Base-by-base conservation (phyloP, 1,284 basidiomycete genomes). In the Marasmius tenuissimus region DNA sequence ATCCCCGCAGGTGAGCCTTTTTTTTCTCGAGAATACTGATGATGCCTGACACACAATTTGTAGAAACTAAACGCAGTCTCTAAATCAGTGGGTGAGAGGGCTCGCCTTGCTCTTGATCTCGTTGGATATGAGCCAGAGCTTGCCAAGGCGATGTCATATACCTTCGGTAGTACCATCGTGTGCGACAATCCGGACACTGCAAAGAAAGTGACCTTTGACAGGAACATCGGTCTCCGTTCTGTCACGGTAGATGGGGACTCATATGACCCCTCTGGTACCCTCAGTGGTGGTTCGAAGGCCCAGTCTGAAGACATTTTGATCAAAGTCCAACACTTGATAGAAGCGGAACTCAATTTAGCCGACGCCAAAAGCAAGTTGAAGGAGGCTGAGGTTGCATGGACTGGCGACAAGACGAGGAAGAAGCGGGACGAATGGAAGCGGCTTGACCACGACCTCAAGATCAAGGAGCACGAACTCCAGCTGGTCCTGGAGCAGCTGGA, bases 161-260 rank as follows among this genome's bases (percentile, higher is more conserved):
- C 98, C 9, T 99, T 99, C 73, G 93, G 94, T 60, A 91, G 94
- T 71, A 96, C 94, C 1, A 84, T 99, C 64, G 88, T 99, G 71
- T 98, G 96, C 73, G 88, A 91, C 50, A 95, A 97, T 71, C 88
- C 96, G 3, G 88, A 90, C 35, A 86, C 95, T 0, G 97, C 97
- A 8, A 94, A 96, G 72, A 79, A 81, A 0, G 93, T 98, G 47
- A 98, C 97, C 0, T 99, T 98, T 78, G 76, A 82, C 27, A 79
- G 75, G 7, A 83, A 88, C 33, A 84, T 91, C 16, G 84, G 83
- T 14, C 86, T 92, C 64, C 90, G 90, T 62, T 96, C 93, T 11
- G 96, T 99, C 57, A 99, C 97, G 1, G 81, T 97, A 18, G 91
- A 96, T 33, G 97, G 97, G 16, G 97, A 99, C 70, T 88, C 98